Evolutionary conservation across 805 yeast species (phyloP), one percentile per base, ranked within the genome.

Genomic region (Myxozyma melibiosi): DNA sequence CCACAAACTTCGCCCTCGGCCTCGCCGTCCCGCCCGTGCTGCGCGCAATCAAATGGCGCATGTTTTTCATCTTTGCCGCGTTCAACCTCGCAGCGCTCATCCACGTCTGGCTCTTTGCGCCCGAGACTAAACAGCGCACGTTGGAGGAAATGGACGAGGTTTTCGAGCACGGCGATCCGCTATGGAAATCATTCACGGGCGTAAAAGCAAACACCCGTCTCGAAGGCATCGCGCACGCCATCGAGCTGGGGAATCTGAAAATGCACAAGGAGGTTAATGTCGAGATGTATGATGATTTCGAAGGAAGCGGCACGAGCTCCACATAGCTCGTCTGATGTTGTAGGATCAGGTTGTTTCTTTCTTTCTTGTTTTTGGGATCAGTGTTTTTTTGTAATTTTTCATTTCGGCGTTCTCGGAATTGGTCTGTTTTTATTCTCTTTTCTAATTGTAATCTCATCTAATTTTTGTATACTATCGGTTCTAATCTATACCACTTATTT

Each of bases 101-200:
- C 5, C 53, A 96, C 4, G 84, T 85, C 24, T 82, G 78, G 73
- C 78, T 78, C 47, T 74, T 82, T 46, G 89, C 86, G 68, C 97
- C 97, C 1, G 97, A 91, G 70, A 90, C 97, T 1, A 90, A 87
- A 65, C 97, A 96, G 14, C 82, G 90, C 49, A 80, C 84, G 27
- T 77, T 90, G 51, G 97, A 91, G 69, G 97, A 81, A 67, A 80
- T 82, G 69, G 71, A 74, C 52, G 65, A 65, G 51, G 62, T 74
- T 6, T 73, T 73, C 70, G 73, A 47, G 72, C 83, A 24, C 74
- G 79, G 80, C 33, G 58, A 46, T 27, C 58, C 64, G 27, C 40
- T 60, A n/a, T 60, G 64, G 64, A 53, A 51, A 28, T 33, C 58
- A 16, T 51, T 60, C 45, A 52, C 53, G 4, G 58, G 57, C 28